Base-by-base conservation (phyloP, 768 basidiomycete species). In the Mycena floridula region DNA sequence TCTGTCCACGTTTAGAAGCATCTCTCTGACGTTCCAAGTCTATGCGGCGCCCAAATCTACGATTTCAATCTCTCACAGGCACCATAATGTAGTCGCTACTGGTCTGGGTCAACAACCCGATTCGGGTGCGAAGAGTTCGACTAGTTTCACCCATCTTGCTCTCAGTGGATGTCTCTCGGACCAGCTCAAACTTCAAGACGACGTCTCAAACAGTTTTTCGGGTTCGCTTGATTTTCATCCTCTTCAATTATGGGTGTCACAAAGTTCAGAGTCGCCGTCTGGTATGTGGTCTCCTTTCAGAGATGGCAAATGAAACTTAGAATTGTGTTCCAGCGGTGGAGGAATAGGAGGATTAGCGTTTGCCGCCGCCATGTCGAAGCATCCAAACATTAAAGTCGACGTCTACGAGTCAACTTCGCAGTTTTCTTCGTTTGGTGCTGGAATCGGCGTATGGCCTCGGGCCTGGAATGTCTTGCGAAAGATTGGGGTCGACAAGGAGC, bases 341-440 rank as follows among this genome's bases (percentile, higher is more conserved):
- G 65, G 64, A 7, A 62, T 64, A 5, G 64, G 63, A 21, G 65
- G 64, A 2, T 45, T 67, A 25, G 49, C 58, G 6, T 49, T 58
- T 25, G 63, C 64, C 5, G 53, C 26, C 42, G 54, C 61, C 9
- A 26, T 62, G 18, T 49, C 56, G 7, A 54, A 58, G 42, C 68
- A 65, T 47, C 53, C 59, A 1, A 61, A 70, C 27, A 62, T 74
- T 7, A 55, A 66, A 23, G 60, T 74, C 12, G 64, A 70, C 41
- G 52, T 76, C 4, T 74, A 72, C 42, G 74, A 75, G 52, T 64
- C 70, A 4, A 59, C 72, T 18, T 51, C 51, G n/a, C 54, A 65
- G 37, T 64, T 72, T 42, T 56, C 65, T 35, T 65, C 70, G 46
- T 45, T 73, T n/a, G 74, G 71, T 18, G 72, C 72, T 4, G 74